Conservation (phyloP, 805 yeast species). For the Saccharomyces eubayanus region DNA sequence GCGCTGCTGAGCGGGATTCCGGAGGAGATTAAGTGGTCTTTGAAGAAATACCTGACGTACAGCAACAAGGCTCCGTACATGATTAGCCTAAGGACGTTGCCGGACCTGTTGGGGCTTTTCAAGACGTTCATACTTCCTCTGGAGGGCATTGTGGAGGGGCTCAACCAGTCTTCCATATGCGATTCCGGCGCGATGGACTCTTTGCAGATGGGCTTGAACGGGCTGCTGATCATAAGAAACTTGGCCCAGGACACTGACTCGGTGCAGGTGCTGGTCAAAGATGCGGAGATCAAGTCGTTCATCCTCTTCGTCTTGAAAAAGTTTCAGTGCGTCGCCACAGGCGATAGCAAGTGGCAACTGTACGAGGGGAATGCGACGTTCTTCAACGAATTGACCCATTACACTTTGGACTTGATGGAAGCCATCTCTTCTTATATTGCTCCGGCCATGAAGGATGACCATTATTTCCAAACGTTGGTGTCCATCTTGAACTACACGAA, state of each 20-base stretch:
- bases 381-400: slow-evolving; percentile 52
- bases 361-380: slow-evolving; percentile 30
- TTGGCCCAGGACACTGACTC: slow-evolving; percentile 74
- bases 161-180: slow-evolving; percentile 19
- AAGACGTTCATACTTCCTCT: slow-evolving; percentile 27
- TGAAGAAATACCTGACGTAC: slow-evolving; percentile 36
- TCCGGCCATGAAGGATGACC: slow-evolving; percentile 62
- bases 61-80: slow-evolving; percentile 42
- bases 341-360: slow-evolving; percentile 19
- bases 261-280: slow-evolving; percentile 65
- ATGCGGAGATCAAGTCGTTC: slow-evolving; percentile 39
- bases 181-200: slow-evolving; percentile 6
- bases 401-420: slow-evolving; percentile 73
- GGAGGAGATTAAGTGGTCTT: slow-evolving; percentile 65
- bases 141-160: slow-evolving; percentile 19
- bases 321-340: slow-evolving; percentile 16
- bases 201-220: slow-evolving; percentile 31
- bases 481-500: slow-evolving; percentile 41
- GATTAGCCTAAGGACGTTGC: slow-evolving; percentile 39
- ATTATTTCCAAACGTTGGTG: slow-evolving; percentile 48
- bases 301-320: slow-evolving; percentile 31
- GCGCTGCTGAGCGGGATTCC: slow-evolving; percentile 57
- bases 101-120: slow-evolving; percentile 33
- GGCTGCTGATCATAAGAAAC: slow-evolving; percentile 61
- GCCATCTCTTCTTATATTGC: slow-evolving; percentile 74